Percentiles rank a stretch among this genome's conserved stretches.
Evolutionary conservation across 495 filamentous ascomycete genomes (phyloP).

Genomic region (Penicillium lividum): DNA sequence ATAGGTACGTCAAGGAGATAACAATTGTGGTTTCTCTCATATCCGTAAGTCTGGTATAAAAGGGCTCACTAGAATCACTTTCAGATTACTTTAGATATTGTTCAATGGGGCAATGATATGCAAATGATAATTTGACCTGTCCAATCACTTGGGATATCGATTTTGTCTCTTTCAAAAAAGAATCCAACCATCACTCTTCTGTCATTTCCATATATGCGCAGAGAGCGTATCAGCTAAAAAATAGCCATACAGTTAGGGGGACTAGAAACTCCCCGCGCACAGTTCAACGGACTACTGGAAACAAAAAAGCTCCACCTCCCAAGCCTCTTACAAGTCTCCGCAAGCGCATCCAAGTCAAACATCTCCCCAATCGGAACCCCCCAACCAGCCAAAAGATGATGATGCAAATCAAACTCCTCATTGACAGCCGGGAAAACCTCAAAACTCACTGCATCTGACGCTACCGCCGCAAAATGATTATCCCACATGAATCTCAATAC

Average conservation of each 20-base stretch:
- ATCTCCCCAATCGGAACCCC: conserved; percentile 68
- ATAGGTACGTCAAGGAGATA: too few relatives aligned
- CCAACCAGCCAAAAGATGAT: conserved; percentile 67
- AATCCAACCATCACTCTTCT: too few relatives aligned
- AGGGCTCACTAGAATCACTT: too few relatives aligned
- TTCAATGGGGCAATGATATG: too few relatives aligned
- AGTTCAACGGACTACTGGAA: conserved; percentile 64
- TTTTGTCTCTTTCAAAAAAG: too few relatives aligned
- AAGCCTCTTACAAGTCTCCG: conserved; percentile 50
- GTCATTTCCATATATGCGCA: too few relatives aligned
- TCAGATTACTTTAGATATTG: too few relatives aligned
- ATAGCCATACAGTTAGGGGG: conserved; percentile 52
- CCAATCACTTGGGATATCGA: too few relatives aligned
- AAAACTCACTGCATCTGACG: conserved; percentile 65
- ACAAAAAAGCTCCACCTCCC: conserved; percentile 73
- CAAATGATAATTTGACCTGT: too few relatives aligned
- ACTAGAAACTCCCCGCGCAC: conserved; percentile 44
- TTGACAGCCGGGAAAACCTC: conserved; percentile 61
- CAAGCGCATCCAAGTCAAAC: conserved; percentile 61
- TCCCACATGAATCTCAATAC: conserved; percentile 70
- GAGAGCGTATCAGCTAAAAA: conserved; percentile 26
- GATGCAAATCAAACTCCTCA: conserved; percentile 58
- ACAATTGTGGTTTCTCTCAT: too few relatives aligned
- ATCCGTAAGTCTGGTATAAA: too few relatives aligned
- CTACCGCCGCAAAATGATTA: conserved; percentile 67